A percentile compares a stretch with the other conserved stretches of the same genome.
These are phyloP conservation scores for Blumeria graminis DNA, from an alignment of 2,329 filamentous ascomycete species.

Conservation along the genomic window DNA sequence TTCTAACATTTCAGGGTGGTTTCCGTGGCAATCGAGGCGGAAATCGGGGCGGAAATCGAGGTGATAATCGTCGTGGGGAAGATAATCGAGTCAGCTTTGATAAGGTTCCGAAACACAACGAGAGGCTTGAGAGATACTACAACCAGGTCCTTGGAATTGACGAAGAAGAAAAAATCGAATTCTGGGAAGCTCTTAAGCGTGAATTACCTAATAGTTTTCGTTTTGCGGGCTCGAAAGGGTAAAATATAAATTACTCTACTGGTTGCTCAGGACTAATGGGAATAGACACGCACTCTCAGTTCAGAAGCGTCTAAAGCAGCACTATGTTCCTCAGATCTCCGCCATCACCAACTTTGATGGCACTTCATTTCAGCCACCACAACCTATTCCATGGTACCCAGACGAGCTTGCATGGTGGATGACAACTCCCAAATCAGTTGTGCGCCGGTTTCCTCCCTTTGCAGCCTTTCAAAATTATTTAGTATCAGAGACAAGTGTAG, in stretches of 20 bases:
- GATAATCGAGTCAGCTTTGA: constrained; percentile 22
- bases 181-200: constrained; percentile 62
- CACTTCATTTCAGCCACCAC: constrained; percentile 55
- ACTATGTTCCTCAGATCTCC: constrained; percentile 77
- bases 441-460: constrained; percentile 84
- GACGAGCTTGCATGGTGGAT: constrained; percentile 91
- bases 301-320: constrained; percentile 63
- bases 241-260: constrained; percentile 10
- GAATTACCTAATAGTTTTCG: constrained; percentile 94
- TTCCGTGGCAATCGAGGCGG: constrained; percentile 8
- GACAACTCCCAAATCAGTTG: constrained; percentile 90
- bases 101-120: constrained; percentile 53
- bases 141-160: constrained; percentile 50
- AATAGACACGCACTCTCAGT: constrained; percentile 75
- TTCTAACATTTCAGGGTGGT: constrained; percentile 5
- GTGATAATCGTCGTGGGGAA: constrained; percentile 15
- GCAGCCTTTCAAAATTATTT: constrained; percentile 92
- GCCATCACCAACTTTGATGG: constrained; percentile 67
- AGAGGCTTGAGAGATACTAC: constrained; percentile 71
- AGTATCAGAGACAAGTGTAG: constrained; percentile 87
- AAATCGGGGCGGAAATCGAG: constrained; percentile 6
- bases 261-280: constrained; percentile 1
- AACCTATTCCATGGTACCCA: constrained; percentile 74
- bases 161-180: constrained; percentile 52
- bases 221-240: constrained; percentile 89